Base-by-base conservation (phyloP, 2,329 filamentous ascomycete genomes). In the Ascocoryne sarcoides region DNA sequence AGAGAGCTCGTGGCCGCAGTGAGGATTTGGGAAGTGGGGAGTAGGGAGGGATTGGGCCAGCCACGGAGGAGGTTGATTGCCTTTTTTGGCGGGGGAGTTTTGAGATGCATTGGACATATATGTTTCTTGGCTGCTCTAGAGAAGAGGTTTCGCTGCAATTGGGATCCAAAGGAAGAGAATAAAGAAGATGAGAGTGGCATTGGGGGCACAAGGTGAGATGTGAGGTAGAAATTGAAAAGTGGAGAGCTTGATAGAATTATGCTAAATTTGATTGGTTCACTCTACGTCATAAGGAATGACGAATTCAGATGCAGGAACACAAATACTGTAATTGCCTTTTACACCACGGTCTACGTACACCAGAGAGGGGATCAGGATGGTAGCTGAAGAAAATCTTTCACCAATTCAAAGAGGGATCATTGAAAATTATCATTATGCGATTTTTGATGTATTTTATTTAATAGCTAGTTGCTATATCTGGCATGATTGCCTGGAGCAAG, bases 31-130 rank as follows among this genome's bases (percentile, higher is more conserved):
- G 43, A 2, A 10, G 42, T 66, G 3, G 70, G 70, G n/a, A 58
- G 50, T 10, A 58, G 45, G 4, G 49, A 36, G n/a, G 54, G 44
- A 17, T 52, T 69, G 0, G 83, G 83, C 80, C 82, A 86, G 53
- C 83, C 82, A 32, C 75, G 70, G 39, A 81, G 65, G 42, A 84
- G 67, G 55, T 84, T 82, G 57, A 84, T 40, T 42, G 45, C 36
- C 45, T 53, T 38, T 47, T 48, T 23, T 18, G 17, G 5, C 16
- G 19, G 17, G 30, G 12, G 10, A 18, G 39, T 48, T 49, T 49
- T 48, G 32, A 45, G 39, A 34, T 45, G 23, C 23, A 26, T 26
- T 26, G 23, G 23, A 12, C 7, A 26, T 26, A 12, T 26, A 26
- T 7, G 23, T 26, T 12, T 26, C 23, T 26, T 26, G n/a, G n/a